A percentile compares a stretch with the other conserved stretches of the same genome.
Conservation (phyloP, 208 protist genomes). For the Crithidia fasciculata region DNA sequence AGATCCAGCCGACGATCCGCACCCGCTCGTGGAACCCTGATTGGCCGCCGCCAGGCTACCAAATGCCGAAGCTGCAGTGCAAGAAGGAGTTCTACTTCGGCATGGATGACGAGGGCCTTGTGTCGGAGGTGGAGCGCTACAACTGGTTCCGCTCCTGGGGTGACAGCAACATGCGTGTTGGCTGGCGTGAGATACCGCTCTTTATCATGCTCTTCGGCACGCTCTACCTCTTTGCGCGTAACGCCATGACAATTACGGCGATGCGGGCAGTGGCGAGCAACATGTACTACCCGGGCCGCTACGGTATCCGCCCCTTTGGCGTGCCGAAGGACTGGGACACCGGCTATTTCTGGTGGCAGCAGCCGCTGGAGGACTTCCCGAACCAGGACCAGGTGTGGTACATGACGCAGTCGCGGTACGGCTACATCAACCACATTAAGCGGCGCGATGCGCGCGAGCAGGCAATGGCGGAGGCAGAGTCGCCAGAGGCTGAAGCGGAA, state of each 20-base stretch:
- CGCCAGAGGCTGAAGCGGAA: constrained; percentile 14
- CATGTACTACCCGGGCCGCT: constrained; percentile 83
- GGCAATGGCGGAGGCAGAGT: constrained; percentile 55
- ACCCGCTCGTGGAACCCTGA: constrained; percentile 88
- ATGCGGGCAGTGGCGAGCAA: constrained; percentile 83
- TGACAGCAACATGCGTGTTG: constrained; percentile 86
- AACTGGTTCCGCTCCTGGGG: constrained; percentile 88
- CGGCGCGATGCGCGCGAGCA: constrained; percentile 77
- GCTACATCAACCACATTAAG: constrained; percentile 86
- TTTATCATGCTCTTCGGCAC: constrained; percentile 64
- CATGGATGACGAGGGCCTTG: constrained; percentile 78
- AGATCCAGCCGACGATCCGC: constrained; percentile 85
- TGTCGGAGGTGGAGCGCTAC: constrained; percentile 87
- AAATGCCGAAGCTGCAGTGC: constrained; percentile 80
- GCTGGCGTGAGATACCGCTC: constrained; percentile 78
- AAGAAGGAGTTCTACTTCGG: constrained; percentile 90
- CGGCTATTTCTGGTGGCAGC: constrained; percentile 86
- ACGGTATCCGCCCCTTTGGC: constrained; percentile 76
- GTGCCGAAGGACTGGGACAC: constrained; percentile 78
- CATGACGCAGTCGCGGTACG: constrained; percentile 71
- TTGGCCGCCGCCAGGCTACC: constrained; percentile 89
- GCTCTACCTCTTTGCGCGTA: constrained; percentile 66
- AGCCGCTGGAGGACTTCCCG: constrained; percentile 86
- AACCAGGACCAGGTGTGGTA: constrained; percentile 87
- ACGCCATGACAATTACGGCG: constrained; percentile 56